Base-by-base conservation (phyloP, 78 protist genomes). In the Abeoforma whisleri region DNA sequence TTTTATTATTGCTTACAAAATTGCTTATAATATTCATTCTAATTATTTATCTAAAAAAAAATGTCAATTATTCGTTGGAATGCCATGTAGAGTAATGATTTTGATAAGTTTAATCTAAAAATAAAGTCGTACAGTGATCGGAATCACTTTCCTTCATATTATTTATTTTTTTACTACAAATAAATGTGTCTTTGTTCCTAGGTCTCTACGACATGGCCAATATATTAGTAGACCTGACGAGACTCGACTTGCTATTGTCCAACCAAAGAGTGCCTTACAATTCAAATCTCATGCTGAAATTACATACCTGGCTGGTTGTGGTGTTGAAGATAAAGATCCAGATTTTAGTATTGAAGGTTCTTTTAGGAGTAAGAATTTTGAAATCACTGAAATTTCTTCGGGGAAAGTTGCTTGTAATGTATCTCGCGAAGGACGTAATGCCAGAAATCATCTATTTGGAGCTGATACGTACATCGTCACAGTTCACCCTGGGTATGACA, bases 211-310 rank as follows among this genome's bases (percentile, higher is more conserved):
- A 35, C 33, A 25, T 37, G 75, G 79, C 57, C 79, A 74, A 48
- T 74, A 74, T 25, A 74, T 74, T 74, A 37, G 79, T 25, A 22
- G 23, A 22, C 75, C 79, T 0, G 79, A 74, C 36, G 79, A 25
- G 23, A 25, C 23, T 22, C 33, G 36, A 48, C 25, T 74, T 0
- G 79, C 79, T 74, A 48, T 37, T 35, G 79, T 74, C 34, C 33
- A 74, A 48, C 25, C 79, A 30, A 74, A 74, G 79, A 74, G 79
- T 74, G 22, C 36, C 57, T 25, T 74, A 37, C 79, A 74, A 25
- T 0, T 25, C 22, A 74, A 74, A 48, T 74, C 79, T 30, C 33
- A 74, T 74, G 79, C 79, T n/a, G 28, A n/a, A 25, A 48, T 74
- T 37, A n/a, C 79, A 0, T 74, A 37, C 23, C 28, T 74, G 23